Evolutionary conservation across 768 basidiomycete species (phyloP), one percentile per base, ranked within the genome.

Genomic region (Lactifluus volemus): DNA sequence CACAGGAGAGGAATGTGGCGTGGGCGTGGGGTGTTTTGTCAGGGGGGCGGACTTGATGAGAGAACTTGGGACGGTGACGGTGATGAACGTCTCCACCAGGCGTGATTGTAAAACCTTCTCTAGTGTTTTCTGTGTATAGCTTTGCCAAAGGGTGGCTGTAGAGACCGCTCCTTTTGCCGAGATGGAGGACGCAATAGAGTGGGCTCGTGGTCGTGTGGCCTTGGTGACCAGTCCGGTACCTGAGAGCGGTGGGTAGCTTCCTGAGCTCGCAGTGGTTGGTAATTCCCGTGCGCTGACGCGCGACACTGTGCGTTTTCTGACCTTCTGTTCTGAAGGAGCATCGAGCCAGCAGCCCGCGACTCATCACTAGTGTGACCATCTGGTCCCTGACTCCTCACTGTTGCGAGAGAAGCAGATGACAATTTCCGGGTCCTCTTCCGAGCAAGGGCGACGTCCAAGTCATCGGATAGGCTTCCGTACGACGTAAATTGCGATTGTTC

Each of bases 31-130:
- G 41, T 10, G 42, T 44, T 61, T 53, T 48, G 21, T 12, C 9
- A 8, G 34, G 4, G 34, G 25, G 1, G 11, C 19, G 14, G 30
- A 15, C 36, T 45, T 41, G 47, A 52, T 15, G 49, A n/a, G 17
- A 8, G 60, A 29, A 15, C 41, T 38, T 34, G 63, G 41, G 55
- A 84, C 72, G 36, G 76, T 75, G 47, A 91, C 71, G 14, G 83
- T 79, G 57, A 92, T 72, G 67, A 89, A 89, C 0, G 89, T 89
- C 71, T 91, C 88, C 25, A 92, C 84, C 34, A 92, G 75, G 51
- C 89, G 82, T 38, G 89, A 85, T 56, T 76, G 74, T 11, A 92
- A 78, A 14, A 90, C 80, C 66, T 78, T 85, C 74, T 92, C 88
- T 49, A 92, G 74, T 8, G 77, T 79, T 32, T 73, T 73, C 68